These are phyloP conservation scores for Xylariales sp. DNA, from an alignment of 2,329 filamentous ascomycete species.

Conservation along the genomic window DNA sequence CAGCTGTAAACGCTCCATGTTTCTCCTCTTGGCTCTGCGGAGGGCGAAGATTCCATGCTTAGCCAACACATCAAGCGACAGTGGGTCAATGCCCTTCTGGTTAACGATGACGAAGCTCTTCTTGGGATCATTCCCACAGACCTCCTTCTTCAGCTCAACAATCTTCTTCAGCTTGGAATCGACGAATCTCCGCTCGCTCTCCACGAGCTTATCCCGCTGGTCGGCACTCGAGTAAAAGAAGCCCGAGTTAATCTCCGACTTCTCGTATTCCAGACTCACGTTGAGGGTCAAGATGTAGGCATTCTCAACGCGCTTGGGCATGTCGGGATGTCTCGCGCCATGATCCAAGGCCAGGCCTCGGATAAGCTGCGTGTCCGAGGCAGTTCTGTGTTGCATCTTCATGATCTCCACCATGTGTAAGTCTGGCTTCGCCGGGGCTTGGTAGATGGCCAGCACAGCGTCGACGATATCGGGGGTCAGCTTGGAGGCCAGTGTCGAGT, in stretches of 20 bases:
- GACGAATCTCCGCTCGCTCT: constrained; percentile 92
- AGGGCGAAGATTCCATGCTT: constrained; percentile 98
- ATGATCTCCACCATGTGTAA: constrained; percentile 99
- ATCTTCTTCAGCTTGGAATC: constrained; percentile 97
- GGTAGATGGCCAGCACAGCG: constrained; percentile 90
- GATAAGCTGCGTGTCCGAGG: constrained; percentile 94
- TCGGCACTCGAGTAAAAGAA: constrained; percentile 99
- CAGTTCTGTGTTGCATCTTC: constrained; percentile 99
- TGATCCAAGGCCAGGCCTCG: constrained; percentile 90
- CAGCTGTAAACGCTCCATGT: constrained; percentile 97
- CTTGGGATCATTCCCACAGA: constrained; percentile 87
- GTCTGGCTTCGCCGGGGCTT: constrained; percentile 85
- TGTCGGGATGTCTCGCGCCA: constrained; percentile 93
- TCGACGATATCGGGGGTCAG: constrained; percentile 95
- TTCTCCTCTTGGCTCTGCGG: constrained; percentile 90
- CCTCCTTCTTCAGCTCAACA: constrained; percentile 94
- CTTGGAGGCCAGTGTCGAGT: constrained; percentile 79
- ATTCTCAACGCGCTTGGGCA: constrained; percentile 95
- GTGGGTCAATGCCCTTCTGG: constrained; percentile 97
- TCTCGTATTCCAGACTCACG: constrained; percentile 96
- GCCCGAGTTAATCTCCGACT: constrained; percentile 97
- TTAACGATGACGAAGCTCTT: constrained; percentile 98
- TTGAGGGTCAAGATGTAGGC: constrained; percentile 94
- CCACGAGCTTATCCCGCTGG: constrained; percentile 95
- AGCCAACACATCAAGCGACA: constrained; percentile 90